Percentiles rank a stretch among this genome's conserved stretches.
These are phyloP conservation scores for Candida sp. DNA, from an alignment of 1,139 yeast genomes.

Conservation along the genomic window DNA sequence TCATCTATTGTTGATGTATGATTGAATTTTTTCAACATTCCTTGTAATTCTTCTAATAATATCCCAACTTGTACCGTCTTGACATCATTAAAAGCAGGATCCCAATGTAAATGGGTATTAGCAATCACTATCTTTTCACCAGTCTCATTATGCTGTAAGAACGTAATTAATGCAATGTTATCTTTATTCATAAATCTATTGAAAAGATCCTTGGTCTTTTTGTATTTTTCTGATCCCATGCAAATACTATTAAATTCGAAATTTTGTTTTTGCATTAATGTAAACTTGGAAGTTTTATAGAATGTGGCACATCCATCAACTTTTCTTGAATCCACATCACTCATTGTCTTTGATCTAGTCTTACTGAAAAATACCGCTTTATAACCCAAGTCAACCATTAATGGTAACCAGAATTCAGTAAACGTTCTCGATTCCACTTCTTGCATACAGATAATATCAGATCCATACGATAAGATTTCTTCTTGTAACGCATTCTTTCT, in stretches of 20 bases:
- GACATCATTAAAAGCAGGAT: constrained; percentile 94
- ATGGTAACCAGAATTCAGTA: constrained; percentile 83
- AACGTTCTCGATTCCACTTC: constrained; percentile 89
- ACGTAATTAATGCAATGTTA: constrained; percentile 81
- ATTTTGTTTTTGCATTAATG: constrained; percentile 64
- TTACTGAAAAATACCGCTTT: constrained; percentile 81
- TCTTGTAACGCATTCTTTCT: constrained; percentile 73
- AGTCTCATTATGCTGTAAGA: constrained; percentile 68
- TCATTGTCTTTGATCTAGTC: constrained; percentile 92
- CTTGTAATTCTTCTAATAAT: constrained; percentile 81
- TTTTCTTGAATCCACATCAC: constrained; percentile 73
- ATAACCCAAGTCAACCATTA: constrained; percentile 72
- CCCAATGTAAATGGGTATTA: constrained; percentile 98
- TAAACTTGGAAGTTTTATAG: constrained; percentile 67
- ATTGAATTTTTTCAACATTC: constrained; percentile 49
- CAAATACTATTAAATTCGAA: constrained; percentile 89
- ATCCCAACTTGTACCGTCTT: constrained; percentile 95
- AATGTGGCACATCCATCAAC: constrained; percentile 99
- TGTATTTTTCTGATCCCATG: constrained; percentile 83
- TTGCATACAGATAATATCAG: constrained; percentile 88
- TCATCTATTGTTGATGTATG: constrained; percentile 49
- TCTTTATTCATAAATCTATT: constrained; percentile 97
- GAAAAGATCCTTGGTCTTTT: constrained; percentile 91
- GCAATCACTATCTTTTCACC: constrained; percentile 74
- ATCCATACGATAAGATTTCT: constrained; percentile 60